Conservation (phyloP, 257 asterid genomes). For the Paraleonurus japonicus region DNA sequence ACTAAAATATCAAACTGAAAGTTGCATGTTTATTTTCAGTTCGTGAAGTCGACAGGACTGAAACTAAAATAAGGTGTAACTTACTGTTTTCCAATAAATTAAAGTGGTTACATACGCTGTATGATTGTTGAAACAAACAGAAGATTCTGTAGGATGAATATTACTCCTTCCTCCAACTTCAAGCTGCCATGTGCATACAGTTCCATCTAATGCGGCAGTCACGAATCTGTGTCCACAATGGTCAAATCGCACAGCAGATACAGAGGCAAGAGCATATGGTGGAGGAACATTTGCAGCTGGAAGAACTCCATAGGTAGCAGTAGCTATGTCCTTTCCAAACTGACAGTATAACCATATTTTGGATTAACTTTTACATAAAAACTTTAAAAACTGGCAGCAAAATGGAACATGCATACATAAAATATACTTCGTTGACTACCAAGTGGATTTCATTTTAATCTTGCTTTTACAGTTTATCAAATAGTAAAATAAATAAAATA, state of each 20-base stretch:
- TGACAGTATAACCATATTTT: slow-evolving; percentile 41
- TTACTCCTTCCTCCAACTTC: slow-evolving; percentile 98
- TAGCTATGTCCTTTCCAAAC: slow-evolving; percentile 90
- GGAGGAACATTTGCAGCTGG: slow-evolving; percentile 97
- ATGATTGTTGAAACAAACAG: slow-evolving; percentile 85
- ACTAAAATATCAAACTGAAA: neutral
- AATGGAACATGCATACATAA: slow-evolving; percentile 5
- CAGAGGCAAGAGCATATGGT: slow-evolving; percentile 87
- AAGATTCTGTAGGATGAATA: slow-evolving; percentile 81
- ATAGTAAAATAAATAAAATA: neutral
- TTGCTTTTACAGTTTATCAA: neutral
- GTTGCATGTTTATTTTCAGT: neutral
- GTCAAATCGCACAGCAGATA: slow-evolving; percentile 84
- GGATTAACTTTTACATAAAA: slow-evolving; percentile 23
- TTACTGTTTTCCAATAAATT: neutral
- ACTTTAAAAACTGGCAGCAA: slow-evolving; percentile 9
- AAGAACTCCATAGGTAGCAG: slow-evolving; percentile 95
- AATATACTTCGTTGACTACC: neutral
- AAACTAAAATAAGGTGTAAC: neutral
- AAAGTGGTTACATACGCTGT: slow-evolving; percentile 62
- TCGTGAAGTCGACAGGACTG: neutral
- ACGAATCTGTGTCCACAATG: slow-evolving; percentile 91
- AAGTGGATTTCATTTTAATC: slow-evolving; percentile 1
- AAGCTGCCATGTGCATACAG: slow-evolving; percentile 96
- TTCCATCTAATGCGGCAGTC: slow-evolving; percentile 94